These are phyloP conservation scores for Kodamaea plutei DNA, from an alignment of 1,139 yeast genomes.

Conservation along the genomic window DNA sequence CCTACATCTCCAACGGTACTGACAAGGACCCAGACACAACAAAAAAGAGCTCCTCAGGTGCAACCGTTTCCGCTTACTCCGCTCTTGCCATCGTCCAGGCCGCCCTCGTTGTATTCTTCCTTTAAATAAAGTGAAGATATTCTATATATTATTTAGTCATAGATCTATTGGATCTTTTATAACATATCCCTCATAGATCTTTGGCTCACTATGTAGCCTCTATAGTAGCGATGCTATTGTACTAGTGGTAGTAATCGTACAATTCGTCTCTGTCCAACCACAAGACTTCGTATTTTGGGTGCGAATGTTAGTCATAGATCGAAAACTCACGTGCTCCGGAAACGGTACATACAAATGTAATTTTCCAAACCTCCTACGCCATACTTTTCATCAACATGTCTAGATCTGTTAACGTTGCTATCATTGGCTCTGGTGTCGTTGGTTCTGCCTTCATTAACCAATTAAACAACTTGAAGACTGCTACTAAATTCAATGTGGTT, in stretches of 20 bases:
- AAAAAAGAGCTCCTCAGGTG: conserved; percentile 1
- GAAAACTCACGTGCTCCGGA: neutral
- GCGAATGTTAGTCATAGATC: too few relatives aligned
- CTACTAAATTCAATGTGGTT: conserved; percentile 68
- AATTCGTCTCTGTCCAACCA: too few relatives aligned
- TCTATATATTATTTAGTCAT: too few relatives aligned
- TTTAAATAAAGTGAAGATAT: neutral
- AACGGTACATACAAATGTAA: neutral
- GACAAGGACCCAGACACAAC: conserved; percentile 20
- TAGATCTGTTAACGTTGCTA: conserved; percentile 70
- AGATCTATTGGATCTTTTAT: too few relatives aligned
- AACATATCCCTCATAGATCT: too few relatives aligned
- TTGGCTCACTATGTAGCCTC: too few relatives aligned
- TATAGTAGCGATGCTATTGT: too few relatives aligned
- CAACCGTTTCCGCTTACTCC: neutral
- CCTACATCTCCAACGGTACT: conserved; percentile 37
- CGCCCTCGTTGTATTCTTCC: conserved; percentile 1
- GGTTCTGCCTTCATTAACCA: conserved; percentile 75
- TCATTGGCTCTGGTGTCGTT: conserved; percentile 91
- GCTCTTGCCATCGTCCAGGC: conserved; percentile 3
- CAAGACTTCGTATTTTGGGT: too few relatives aligned
- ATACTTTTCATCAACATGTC: conserved; percentile 27
- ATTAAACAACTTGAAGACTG: conserved; percentile 62
- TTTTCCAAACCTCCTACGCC: neutral
- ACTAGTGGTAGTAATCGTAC: too few relatives aligned